Base-by-base conservation (phyloP, 164 flowering plant genomes). In the Sedum album region DNA sequence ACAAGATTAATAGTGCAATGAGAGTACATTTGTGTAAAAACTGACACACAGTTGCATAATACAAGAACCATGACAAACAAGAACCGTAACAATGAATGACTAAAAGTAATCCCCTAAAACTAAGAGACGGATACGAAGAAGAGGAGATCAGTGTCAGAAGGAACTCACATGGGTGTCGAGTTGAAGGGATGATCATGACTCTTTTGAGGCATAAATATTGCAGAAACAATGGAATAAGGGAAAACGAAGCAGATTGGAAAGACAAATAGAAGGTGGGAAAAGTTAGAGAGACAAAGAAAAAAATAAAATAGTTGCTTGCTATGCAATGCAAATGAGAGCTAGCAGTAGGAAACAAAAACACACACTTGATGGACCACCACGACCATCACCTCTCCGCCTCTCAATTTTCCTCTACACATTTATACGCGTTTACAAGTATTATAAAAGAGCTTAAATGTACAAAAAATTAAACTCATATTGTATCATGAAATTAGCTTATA, bases 81-180 rank as follows among this genome's bases (percentile, higher is more conserved):
- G 17, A 26, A 31, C 25, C 10, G 55, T 10, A 18, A 31, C 36
- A 68, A 31, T 68, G 66, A 71, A 73, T 68, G 42, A 64, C 21
- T 41, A 42, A 44, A 35, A 66, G 39, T 67, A 57, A 33, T 63
- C 44, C 41, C 20, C 36, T 46, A 61, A 30, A 28, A 17, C 1
- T 8, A 30, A 28, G 18, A 31, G 20, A 25, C 46, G 1, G 20
- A 1, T 35, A 20, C 6, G 60, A 38, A 39, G 39, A 31, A 65
- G 21, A 35, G n/a, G 69, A 75, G 67, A 70, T 68, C 66, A 62
- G 81, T 69, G 66, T 70, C 70, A 63, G 81, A 79, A 79, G 74
- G 76, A 83, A 78, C 82, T 86, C 93, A 88, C 94, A 89, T 86
- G 96, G 86, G 87, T 77, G 66, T 88, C 74, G 84, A 77, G 90